phyloP scores from a whole-genome alignment of 352 stramenopile species.

The Albugo candida region DNA sequence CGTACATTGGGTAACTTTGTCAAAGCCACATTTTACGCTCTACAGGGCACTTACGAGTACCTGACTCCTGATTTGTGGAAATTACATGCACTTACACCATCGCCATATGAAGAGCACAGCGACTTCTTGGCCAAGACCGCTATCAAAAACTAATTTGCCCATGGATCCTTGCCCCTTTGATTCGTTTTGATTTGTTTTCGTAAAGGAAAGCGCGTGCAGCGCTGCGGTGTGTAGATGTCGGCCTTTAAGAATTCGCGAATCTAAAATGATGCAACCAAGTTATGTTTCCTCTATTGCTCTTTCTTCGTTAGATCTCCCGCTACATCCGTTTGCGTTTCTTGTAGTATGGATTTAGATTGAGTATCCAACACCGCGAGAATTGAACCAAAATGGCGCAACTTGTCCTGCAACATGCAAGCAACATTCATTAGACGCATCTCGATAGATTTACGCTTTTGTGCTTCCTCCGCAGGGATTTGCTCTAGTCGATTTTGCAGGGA shows the following conservation, averaged over 20 bases:
- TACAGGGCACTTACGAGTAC: slow-evolving; percentile 97
- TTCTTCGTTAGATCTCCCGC: background rate
- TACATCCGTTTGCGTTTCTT: background rate
- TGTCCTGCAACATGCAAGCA: slow-evolving; percentile 28
- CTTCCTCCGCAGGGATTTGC: slow-evolving; percentile 15
- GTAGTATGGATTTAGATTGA: background rate
- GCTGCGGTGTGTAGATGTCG: slow-evolving; percentile 82
- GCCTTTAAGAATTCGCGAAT: slow-evolving; percentile 15
- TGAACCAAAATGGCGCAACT: slow-evolving; percentile 30
- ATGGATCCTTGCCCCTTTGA: background rate
- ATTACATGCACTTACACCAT: slow-evolving; percentile 82
- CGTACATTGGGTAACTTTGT: slow-evolving; percentile 99
- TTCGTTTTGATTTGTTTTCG: slow-evolving; percentile 2
- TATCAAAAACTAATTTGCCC: slow-evolving; percentile 70
- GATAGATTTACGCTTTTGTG: slow-evolving; percentile 22
- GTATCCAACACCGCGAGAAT: slow-evolving; percentile 29
- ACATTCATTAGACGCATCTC: slow-evolving; percentile 33
- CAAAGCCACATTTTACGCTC: slow-evolving; percentile 98
- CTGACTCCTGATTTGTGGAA: slow-evolving; percentile 98
- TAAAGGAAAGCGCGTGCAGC: slow-evolving; percentile 16
- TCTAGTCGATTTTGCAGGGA: slow-evolving; percentile 30
- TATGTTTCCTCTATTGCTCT: background rate
- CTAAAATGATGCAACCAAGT: too few species aligned
- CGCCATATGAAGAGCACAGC: slow-evolving; percentile 98
- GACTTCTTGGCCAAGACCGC: slow-evolving; percentile 97